Evolutionary conservation across 306 rosid species (phyloP), one percentile per base, ranked within the genome.

Genomic region (Lathyrus sativus): DNA sequence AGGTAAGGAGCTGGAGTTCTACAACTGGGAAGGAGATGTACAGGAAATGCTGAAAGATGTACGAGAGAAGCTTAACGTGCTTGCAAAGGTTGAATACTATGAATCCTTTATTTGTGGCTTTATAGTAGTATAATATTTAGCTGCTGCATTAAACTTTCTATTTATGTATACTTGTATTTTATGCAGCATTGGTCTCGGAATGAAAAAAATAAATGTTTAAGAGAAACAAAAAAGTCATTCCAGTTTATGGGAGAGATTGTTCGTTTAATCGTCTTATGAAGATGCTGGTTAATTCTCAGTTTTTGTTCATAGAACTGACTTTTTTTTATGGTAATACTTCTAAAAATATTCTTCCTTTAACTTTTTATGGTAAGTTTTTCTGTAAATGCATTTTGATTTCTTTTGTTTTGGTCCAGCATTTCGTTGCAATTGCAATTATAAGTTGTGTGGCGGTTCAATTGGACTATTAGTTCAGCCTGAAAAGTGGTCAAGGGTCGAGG

Each of bases 161-260:
- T 57, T 62, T 28, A 11, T 72, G 62, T 38, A 62, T 42, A 43
- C 33, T 62, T 50, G 69, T 56, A 62, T 35, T 70, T 74, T 49
- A 56, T 76, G 81, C 88, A 93, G 96, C 89, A 88, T 76, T 90
- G 97, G 97, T 26, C 81, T 71, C 87, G 95, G 41, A 89, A 88
- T 66, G 89, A 82, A 54, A 90, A 86, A 74, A 90, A 90, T 62
- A 88, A 79, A 84, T 86, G 95, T 78, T 71, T 90, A 57, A 88
- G 70, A 81, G 97, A 93, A 90, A 74, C 97, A 13, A 73, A 88
- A 13, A 88, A 93, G 85, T 80, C 96, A 64, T 93, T 90, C 72
- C 79, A 81, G 67, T 79, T 19, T 78, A 61, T 88, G 84, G 96
- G 89, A 67, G 87, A 87, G 78, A 87, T 90, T 74, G 89, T 93